Base-by-base conservation (phyloP, 2,329 filamentous ascomycete species). In the Sclerotinia subarctica region DNA sequence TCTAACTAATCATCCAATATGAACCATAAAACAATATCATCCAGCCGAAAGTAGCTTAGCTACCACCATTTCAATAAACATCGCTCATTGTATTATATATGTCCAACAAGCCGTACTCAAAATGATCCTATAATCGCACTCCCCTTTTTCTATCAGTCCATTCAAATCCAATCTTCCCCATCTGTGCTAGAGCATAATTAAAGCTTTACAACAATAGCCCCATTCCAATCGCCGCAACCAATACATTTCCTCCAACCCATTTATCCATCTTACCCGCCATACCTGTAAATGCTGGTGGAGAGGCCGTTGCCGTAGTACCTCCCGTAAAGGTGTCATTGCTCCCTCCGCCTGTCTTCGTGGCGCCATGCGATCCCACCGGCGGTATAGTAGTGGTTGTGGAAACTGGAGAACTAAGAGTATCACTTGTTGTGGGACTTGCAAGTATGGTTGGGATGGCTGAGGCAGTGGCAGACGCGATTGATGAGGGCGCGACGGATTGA, bases 241-340 rank as follows among this genome's bases (percentile, higher is more conserved):
- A 49, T 1, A 68, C 21, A 44, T 52, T 26, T 3, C 59, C 32
- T n/a, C 52, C 51, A 26, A 57, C 32, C 42, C 53, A 56, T 13
- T 42, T 24, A 19, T 65, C 66, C 17, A n/a, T 51, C 29, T 42
- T 58, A 1, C 29, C 44, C 19, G 60, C 60, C 32, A 49, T 35
- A 5, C 66, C 66, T 0, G 60, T 65, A 44, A 68, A 68, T 2
- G 32, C 29, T 17, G 56, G 17, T 1, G 15, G 24, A 8, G 29
- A 51, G 17, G 44, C 52, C 1, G 60, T 57, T 5, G 42, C 24
- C 5, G 32, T 53, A 17, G n/a, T 64, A 46, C 57, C 49, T n/a
- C 66, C 60, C 2, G 52, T 47, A 21, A 58, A 49, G 6, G 65
- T 63, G 8, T 17, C 65, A 63, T 60, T 67, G 7, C 24, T 29